Evolutionary conservation across 345 rosid genomes (phyloP).

Genomic region (Gossypium sturtianum): DNA sequence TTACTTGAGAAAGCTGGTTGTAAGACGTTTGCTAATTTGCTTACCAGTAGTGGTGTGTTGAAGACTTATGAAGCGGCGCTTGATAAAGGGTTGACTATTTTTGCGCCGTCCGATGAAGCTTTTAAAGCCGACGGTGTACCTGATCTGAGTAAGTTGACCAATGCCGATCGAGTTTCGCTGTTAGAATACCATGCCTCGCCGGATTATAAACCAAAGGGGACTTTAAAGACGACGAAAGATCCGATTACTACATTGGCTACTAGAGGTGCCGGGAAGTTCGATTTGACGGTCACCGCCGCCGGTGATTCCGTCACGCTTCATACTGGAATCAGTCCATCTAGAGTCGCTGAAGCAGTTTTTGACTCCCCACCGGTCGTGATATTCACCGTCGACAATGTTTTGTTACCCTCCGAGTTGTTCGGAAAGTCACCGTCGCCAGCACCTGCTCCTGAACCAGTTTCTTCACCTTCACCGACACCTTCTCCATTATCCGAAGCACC

Average conservation of each 20-base stretch:
- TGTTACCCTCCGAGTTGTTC: slow-evolving; percentile 65
- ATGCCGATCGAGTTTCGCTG: slow-evolving; percentile 64
- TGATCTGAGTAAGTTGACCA: slow-evolving; percentile 65
- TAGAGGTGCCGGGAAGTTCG: slow-evolving; percentile 65
- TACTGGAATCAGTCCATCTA: slow-evolving; percentile 68
- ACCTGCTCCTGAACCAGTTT: slow-evolving; percentile 53
- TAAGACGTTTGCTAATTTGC: slow-evolving; percentile 63
- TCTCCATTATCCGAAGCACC: slow-evolving; percentile 50
- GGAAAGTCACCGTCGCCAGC: slow-evolving; percentile 68
- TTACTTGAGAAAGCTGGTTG: slow-evolving; percentile 85
- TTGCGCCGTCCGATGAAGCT: slow-evolving; percentile 90
- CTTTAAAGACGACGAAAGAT: slow-evolving; percentile 52
- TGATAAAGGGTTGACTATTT: slow-evolving; percentile 73
- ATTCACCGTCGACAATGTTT: slow-evolving; percentile 65
- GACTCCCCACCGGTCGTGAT: slow-evolving; percentile 73
- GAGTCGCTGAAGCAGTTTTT: slow-evolving; percentile 63
- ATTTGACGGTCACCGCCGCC: slow-evolving; percentile 47
- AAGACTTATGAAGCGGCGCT: slow-evolving; percentile 58
- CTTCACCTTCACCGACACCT: slow-evolving; percentile 45
- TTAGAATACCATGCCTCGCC: slow-evolving; percentile 69
- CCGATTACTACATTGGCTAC: slow-evolving; percentile 69
- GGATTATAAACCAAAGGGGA: slow-evolving; percentile 59
- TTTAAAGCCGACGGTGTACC: slow-evolving; percentile 70
- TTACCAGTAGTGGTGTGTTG: slow-evolving; percentile 62
- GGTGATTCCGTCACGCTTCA: slow-evolving; percentile 76